Conservation (phyloP, 106 monocot genomes). For the Acorus gramineus region DNA sequence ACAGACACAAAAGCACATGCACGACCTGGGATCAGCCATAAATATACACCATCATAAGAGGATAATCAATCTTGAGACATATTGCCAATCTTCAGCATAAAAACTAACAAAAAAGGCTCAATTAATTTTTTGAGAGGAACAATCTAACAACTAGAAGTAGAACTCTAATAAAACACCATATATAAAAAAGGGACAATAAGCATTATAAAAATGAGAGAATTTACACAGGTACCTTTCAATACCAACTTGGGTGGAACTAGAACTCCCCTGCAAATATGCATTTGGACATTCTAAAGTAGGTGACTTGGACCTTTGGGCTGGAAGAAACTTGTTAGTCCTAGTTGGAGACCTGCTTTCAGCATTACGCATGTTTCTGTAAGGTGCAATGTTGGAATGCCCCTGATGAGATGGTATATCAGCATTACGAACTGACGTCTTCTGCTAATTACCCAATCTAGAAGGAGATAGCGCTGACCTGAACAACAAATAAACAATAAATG, state of each 20-base stretch:
- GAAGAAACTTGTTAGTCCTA: constrained; percentile 8
- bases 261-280: background rate
- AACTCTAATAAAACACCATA: no score
- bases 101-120: no score
- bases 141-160: no score
- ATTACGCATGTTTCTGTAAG: constrained; percentile 12
- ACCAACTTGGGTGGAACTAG: background rate
- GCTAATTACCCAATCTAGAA: constrained; percentile 10
- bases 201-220: no score
- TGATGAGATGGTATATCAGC: constrained; percentile 10
- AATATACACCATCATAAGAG: no score
- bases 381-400: background rate
- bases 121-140: no score
- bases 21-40: no score
- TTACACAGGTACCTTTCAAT: background rate
- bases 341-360: constrained; percentile 8
- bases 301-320: constrained; percentile 43
- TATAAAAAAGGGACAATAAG: no score
- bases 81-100: no score
- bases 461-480: constrained; percentile 21
- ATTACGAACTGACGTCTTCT: constrained; percentile 9
- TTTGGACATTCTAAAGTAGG: constrained; percentile 23
- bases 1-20: no score
- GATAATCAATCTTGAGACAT: no score
- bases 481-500: background rate